A percentile compares a stretch with the other conserved stretches of the same genome.
phyloP scores from a whole-genome alignment of 371 early-diverging fungal species.

The Mucor circinelloides region DNA sequence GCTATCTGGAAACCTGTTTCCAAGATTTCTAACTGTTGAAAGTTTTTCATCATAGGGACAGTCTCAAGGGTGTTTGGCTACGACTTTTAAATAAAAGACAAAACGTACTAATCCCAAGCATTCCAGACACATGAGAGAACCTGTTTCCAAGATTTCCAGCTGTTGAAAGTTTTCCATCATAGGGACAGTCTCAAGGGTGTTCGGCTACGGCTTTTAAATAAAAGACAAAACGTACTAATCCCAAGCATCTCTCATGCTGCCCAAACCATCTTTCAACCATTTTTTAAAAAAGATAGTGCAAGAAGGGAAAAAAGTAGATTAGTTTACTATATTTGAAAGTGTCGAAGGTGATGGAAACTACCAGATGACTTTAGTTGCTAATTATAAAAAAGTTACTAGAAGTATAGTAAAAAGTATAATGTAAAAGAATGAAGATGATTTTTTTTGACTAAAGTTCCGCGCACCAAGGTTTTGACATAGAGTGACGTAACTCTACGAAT shows the following conservation, averaged over 20 bases:
- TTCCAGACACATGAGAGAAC: constrained; percentile 20
- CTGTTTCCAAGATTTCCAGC: constrained; percentile 20
- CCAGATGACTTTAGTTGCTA: no score
- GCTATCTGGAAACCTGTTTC: constrained; percentile 26
- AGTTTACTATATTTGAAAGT: no score
- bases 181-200: constrained; percentile 18
- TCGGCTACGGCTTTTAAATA: constrained; percentile 17
- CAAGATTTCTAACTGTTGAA: constrained; percentile 26
- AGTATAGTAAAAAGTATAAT: no score
- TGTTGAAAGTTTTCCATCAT: constrained; percentile 17
- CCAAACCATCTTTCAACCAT: constrained; percentile 4
- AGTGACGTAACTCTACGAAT: no score
- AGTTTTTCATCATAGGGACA: constrained; percentile 26
- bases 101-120: constrained; percentile 24
- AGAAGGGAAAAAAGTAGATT: not conserved
- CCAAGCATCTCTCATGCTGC: constrained; percentile 12
- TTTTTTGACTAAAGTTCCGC: no score
- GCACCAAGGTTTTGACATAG: no score
- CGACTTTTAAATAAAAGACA: constrained; percentile 14
- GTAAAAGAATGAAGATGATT: no score
- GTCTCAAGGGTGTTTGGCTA: constrained; percentile 19
- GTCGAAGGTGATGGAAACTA: no score
- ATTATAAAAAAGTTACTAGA: no score
- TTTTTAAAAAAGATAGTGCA: not conserved
- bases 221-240: constrained; percentile 11